A percentile compares a stretch with the other conserved stretches of the same genome.
Evolutionary conservation across 139 green algal genomes (phyloP).

Genomic region (Chlorella ohadii): DNA sequence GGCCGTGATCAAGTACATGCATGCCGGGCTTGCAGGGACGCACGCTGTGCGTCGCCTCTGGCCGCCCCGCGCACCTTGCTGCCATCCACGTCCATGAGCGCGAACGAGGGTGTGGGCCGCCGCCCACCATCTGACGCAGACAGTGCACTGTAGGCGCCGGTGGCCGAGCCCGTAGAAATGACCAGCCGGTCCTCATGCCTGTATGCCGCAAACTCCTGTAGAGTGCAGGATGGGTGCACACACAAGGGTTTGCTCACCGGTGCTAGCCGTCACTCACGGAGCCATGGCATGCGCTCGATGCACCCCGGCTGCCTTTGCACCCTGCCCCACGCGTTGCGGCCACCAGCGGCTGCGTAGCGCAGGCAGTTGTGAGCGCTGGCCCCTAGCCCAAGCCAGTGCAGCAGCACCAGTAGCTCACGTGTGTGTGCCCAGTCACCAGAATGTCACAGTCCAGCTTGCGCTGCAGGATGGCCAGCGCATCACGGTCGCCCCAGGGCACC

Average conservation of each 20-base stretch:
- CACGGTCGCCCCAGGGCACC: conserved; percentile 83
- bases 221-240: neutral
- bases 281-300: too few relatives aligned
- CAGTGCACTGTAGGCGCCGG: conserved; percentile 82
- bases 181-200: conserved; percentile 83
- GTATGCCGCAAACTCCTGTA: conserved; percentile 56
- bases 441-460: conserved; percentile 92
- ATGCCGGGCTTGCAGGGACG: conserved; percentile 35
- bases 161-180: conserved; percentile 95
- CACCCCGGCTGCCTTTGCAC: neutral
- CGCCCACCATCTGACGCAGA: neutral
- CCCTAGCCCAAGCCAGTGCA: too few relatives aligned
- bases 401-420: conserved; percentile 55
- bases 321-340: too few relatives aligned
- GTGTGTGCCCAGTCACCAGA: conserved; percentile 93
- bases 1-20: neutral
- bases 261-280: too few relatives aligned
- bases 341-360: too few relatives aligned
- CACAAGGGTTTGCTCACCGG: too few relatives aligned
- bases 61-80: conserved; percentile 43
- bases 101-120: conserved; percentile 82
- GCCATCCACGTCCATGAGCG: conserved; percentile 96
- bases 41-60: neutral
- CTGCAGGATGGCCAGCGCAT: conserved; percentile 82
- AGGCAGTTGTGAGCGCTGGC: too few relatives aligned